Conservation (phyloP, 176 grass and related monocot species). For the Canna indica region DNA sequence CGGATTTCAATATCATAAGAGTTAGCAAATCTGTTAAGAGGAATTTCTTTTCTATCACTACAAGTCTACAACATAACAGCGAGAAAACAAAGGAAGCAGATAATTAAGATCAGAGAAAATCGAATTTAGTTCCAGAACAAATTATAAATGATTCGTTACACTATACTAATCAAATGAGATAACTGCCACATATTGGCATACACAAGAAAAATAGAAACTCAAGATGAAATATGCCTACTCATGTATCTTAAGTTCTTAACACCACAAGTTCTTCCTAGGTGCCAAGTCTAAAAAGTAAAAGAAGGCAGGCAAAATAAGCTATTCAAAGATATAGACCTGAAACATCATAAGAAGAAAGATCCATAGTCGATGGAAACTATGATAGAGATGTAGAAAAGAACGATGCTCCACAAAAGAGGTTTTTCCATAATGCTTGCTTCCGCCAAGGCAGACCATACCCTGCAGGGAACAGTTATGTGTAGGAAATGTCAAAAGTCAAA, state of each 20-base stretch:
- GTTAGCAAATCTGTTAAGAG: too few species aligned
- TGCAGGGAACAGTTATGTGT: constrained; percentile 23
- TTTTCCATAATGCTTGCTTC: constrained; percentile 82
- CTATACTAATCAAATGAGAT: too few species aligned
- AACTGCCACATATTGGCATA: too few species aligned
- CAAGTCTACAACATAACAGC: too few species aligned
- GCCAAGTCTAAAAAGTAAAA: not conserved
- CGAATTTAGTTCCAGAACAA: too few species aligned
- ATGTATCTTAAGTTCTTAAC: too few species aligned
- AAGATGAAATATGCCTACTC: not conserved
- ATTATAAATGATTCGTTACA: too few species aligned
- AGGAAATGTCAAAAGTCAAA: not conserved
- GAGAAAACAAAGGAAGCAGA: too few species aligned
- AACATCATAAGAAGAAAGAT: constrained; percentile 95
- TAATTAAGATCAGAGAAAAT: too few species aligned
- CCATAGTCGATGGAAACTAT: constrained; percentile 97
- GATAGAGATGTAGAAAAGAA: constrained; percentile 94
- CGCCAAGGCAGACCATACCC: constrained; percentile 25
- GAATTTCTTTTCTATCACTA: too few species aligned
- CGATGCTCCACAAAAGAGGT: constrained; percentile 96
- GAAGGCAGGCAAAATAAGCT: not conserved
- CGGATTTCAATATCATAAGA: too few species aligned
- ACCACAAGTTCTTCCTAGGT: not conserved
- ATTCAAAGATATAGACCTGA: constrained; percentile 1
- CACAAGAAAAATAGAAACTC: too few species aligned